Evolutionary conservation across 140 eudicot species (phyloP), one percentile per base, ranked within the genome.

Genomic region (Oenanthe javanica): DNA sequence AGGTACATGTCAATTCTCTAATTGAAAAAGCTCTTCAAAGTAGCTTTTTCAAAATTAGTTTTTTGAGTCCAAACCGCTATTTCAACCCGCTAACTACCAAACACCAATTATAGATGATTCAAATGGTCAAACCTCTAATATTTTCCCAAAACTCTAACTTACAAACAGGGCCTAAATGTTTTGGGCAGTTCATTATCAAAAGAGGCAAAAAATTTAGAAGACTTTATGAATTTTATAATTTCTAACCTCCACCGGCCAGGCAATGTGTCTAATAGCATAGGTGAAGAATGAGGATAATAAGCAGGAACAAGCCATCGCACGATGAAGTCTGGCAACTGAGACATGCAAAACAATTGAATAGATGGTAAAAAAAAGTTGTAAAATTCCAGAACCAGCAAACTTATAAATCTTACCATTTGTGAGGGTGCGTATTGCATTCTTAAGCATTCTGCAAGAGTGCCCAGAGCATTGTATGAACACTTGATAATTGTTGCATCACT

Each of bases 381-480:
- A 21, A 16, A 31, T 54, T 19, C 12, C 14, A 57, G 31, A 6
- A 71, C 43, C 0, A 72, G 51, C 18, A 16, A 16, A 27, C 36
- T 21, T 13, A 2, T 72, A 27, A 69, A 8, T 63, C 70, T 55
- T 71, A 89, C 93, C 86, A 40, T 85, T 69, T 38, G 52, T 70
- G 88, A 55, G 55, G 86, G 78, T 77, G 52, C 21, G 6, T 76
- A 23, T 50, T 46, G 81, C 45, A 55, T 78, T 19, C 47, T 80
- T 9, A 50, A 71, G 51, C 66, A 47, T 70, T 79, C 64, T 47
- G 81, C 84, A 72, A 78, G 43, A 74, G 57, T 46, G 16, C 86
- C 84, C 43, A 88, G 76, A 80, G 88, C 87, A 54, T 21, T 79
- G 72, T 81, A 90, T 4, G 82, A 64, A 74, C 90, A 88, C 64